Evolutionary conservation across 441 rosid genomes (phyloP), one percentile per base, ranked within the genome.

Genomic region (Populus hybrid): DNA sequence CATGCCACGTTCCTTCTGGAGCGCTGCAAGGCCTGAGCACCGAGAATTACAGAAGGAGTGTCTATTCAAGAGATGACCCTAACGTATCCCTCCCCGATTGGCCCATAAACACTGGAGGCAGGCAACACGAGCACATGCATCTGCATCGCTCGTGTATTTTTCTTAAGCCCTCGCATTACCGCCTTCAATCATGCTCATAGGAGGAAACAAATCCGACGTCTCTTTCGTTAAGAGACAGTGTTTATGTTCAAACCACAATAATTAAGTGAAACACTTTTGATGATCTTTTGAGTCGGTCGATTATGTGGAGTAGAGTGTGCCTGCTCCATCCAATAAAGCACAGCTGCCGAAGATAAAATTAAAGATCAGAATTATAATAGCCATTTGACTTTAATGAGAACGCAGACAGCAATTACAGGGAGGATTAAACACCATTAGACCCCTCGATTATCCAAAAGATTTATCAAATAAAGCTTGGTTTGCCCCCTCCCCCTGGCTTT

Each of bases 81-180:
- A 65, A 23, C 79, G 86, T 68, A 84, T 81, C 78, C 88, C 87
- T 14, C 86, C 81, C 82, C 76, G 79, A 80, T 73, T 70, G 83
- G 26, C 73, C 80, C 81, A 74, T 88, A 73, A 66, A 30, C 84
- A 80, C 78, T 67, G 36, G 46, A 38, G 42, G 42, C 10, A 57
- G 63, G 79, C 85, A 85, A 85, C 92, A 85, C 73, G 5, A 75
- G 84, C 91, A 88, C 90, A 83, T 88, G 91, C 86, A 28, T 78
- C 72, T 79, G 83, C 66, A 70, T 38, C 63, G 10, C 46, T 38
- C 69, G 21, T 68, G 5, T 73, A 67, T 57, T 65, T 77, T 28
- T 24, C 57, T 74, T 74, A 75, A 80, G 26, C 61, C 57, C 66
- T 69, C 73, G 10, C 74, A 64, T 34, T 35, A 67, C 78, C 74